These are phyloP conservation scores for Nannochloris sp. DNA, from an alignment of 139 green algal genomes.

Conservation along the genomic window DNA sequence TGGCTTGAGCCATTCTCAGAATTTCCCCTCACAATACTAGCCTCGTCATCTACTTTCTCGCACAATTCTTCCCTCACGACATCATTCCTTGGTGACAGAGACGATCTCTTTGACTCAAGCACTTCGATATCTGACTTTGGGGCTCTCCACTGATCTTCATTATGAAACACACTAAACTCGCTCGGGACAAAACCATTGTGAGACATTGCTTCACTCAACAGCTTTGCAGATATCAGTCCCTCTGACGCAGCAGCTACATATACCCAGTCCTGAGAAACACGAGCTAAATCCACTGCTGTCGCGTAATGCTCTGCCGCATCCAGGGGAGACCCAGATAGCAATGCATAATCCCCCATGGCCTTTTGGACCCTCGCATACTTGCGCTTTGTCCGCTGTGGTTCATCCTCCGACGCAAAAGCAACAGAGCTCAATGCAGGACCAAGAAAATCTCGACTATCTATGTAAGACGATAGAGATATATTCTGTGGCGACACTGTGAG, in stretches of 20 bases:
- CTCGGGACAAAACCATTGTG: slow-evolving; percentile 31
- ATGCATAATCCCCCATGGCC: slow-evolving; percentile 65
- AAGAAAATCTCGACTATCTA: slow-evolving; percentile 26
- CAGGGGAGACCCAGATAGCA: slow-evolving; percentile 62
- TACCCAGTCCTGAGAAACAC: slow-evolving; percentile 28
- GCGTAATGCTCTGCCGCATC: slow-evolving; percentile 69
- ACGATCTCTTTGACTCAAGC: background rate
- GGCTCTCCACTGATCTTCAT: slow-evolving; percentile 28
- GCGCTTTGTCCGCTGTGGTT: slow-evolving; percentile 37
- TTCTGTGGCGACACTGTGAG: slow-evolving; percentile 47
- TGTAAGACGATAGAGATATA: slow-evolving; percentile 46
- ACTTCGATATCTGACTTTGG: slow-evolving; percentile 1
- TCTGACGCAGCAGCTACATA: slow-evolving; percentile 45
- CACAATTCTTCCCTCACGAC: too few species aligned
- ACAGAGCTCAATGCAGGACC: slow-evolving; percentile 4
- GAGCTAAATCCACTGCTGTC: slow-evolving; percentile 37
- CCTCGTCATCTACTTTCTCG: too few species aligned
- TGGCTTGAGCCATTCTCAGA: too few species aligned
- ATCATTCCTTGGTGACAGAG: background rate
- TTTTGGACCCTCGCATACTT: slow-evolving; percentile 72
- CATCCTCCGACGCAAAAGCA: slow-evolving; percentile 32
- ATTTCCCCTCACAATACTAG: too few species aligned
- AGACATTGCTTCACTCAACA: slow-evolving; percentile 33
- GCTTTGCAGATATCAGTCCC: slow-evolving; percentile 42
- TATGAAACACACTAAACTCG: slow-evolving; percentile 24